Conservation (phyloP, 73 alveolate genomes). For the Strombidium stylifer region DNA sequence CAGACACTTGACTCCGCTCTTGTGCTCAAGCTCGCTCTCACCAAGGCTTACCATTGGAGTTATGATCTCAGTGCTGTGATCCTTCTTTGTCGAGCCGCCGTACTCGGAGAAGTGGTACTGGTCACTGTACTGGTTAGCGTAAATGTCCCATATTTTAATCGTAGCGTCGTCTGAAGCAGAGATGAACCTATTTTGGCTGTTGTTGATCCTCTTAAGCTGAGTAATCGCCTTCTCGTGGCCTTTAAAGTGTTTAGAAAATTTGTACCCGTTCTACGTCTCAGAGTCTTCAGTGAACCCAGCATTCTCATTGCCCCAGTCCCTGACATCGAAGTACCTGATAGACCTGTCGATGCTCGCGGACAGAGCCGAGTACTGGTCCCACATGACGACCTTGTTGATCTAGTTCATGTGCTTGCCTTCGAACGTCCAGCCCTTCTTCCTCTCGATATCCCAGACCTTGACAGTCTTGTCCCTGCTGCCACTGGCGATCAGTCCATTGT, state of each 20-base stretch:
- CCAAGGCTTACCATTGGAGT: too few relatives aligned
- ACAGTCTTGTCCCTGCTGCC: slow-evolving; percentile 57
- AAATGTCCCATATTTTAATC: slow-evolving; percentile 55
- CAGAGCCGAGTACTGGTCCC: slow-evolving; percentile 31
- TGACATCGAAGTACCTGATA: slow-evolving; percentile 29
- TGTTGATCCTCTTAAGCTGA: slow-evolving; percentile 12
- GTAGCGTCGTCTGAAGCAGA: slow-evolving; percentile 34
- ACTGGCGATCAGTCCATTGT: slow-evolving; percentile 25
- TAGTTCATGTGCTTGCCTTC: slow-evolving; percentile 29
- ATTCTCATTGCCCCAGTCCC: not conserved
- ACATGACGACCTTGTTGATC: slow-evolving; percentile 25
- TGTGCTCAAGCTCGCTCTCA: slow-evolving; percentile 12
- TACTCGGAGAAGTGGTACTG: not conserved
- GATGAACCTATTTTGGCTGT: slow-evolving; percentile 16
- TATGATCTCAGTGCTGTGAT: too few relatives aligned
- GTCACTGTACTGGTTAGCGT: slow-evolving; percentile 8
- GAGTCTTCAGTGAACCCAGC: not conserved
- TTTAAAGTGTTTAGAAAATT: not conserved
- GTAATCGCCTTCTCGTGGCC: slow-evolving; percentile 33
- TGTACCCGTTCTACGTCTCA: not conserved
- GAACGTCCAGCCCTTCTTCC: slow-evolving; percentile 26
- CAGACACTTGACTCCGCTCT: slow-evolving; percentile 22
- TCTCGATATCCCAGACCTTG: slow-evolving; percentile 56
- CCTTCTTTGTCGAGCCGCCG: not conserved
- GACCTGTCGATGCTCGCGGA: slow-evolving; percentile 48